A percentile compares a stretch with the other conserved stretches of the same genome.
Evolutionary conservation across 352 stramenopile species (phyloP).

Genomic region (Phytopythium montanum): DNA sequence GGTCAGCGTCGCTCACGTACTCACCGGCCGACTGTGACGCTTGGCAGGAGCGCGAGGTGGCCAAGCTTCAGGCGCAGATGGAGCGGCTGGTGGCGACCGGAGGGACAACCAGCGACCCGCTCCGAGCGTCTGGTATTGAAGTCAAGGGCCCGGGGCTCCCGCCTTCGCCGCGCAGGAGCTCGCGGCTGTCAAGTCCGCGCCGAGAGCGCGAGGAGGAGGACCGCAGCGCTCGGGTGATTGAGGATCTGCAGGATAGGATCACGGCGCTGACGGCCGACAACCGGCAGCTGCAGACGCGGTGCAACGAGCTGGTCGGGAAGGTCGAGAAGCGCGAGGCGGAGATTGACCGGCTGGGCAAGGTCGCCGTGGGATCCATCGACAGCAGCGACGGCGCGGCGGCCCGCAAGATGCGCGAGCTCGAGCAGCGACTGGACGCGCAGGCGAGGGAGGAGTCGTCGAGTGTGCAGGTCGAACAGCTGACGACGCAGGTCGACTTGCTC

Average conservation of each 20-base stretch:
- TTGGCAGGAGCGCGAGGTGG: conserved; percentile 51
- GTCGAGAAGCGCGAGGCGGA: conserved; percentile 63
- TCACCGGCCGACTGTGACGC: background rate
- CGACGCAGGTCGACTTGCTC: conserved; percentile 63
- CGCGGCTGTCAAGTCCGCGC: conserved; percentile 7
- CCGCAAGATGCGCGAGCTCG: conserved; percentile 26
- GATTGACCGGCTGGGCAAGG: conserved; percentile 57
- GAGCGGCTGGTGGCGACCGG: conserved; percentile 46
- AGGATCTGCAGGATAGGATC: conserved; percentile 46
- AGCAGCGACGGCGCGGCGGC: conserved; percentile 17
- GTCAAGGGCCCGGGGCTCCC: conserved; percentile 19
- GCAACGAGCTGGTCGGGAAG: conserved; percentile 43
- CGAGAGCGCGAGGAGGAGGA: conserved; percentile 1
- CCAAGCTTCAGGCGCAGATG: conserved; percentile 62
- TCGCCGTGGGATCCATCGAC: conserved; percentile 30
- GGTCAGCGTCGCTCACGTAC: background rate
- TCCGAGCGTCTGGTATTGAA: conserved; percentile 27
- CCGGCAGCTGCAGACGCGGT: conserved; percentile 28
- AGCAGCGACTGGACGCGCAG: conserved; percentile 28
- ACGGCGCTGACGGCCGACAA: conserved; percentile 44
- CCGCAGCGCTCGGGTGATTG: conserved; percentile 15
- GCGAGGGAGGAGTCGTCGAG: conserved; percentile 39
- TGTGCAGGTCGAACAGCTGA: conserved; percentile 69
- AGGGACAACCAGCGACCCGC: conserved; percentile 6
- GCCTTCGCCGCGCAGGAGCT: conserved; percentile 14